These are phyloP conservation scores for Coniochaeta ligniaria DNA, from an alignment of 2,329 filamentous ascomycete species.

Conservation along the genomic window DNA sequence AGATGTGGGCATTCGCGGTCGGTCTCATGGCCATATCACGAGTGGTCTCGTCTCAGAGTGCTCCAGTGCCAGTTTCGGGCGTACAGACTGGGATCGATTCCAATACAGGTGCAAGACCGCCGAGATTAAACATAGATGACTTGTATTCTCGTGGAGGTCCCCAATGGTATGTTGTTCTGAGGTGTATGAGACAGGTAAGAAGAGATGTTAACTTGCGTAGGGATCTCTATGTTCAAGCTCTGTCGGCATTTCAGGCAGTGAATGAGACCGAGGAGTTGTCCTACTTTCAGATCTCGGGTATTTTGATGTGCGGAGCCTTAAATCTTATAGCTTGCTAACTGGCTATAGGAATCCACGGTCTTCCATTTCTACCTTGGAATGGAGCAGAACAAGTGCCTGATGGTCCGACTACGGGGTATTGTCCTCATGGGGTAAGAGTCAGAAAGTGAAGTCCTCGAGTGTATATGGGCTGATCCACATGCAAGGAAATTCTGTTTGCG, in stretches of 20 bases:
- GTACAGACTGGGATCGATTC: constrained; percentile 25
- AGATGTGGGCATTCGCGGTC: background rate
- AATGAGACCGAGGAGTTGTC: constrained; percentile 35
- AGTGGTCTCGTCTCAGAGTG: constrained; percentile 3
- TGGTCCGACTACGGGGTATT: constrained; percentile 31
- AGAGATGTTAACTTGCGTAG: constrained; percentile 15
- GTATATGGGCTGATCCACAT: background rate
- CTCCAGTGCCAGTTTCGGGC: constrained; percentile 26
- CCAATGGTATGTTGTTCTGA: constrained; percentile 29
- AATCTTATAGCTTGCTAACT: background rate
- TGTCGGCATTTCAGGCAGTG: constrained; percentile 33
- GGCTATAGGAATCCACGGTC: constrained; percentile 30
- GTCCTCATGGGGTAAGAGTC: constrained; percentile 35
- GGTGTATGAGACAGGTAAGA: background rate
- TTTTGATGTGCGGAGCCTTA: constrained; percentile 1
- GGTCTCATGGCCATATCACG: background rate
- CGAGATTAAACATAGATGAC: constrained; percentile 39
- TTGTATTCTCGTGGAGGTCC: constrained; percentile 32
- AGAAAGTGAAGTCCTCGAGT: background rate
- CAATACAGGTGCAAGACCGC: constrained; percentile 31
- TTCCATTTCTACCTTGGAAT: constrained; percentile 34
- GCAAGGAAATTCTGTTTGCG: constrained; percentile 40
- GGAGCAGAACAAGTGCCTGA: constrained; percentile 22
- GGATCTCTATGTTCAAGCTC: constrained; percentile 42
- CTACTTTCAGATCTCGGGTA: constrained; percentile 43